Percentiles rank a stretch among this genome's conserved stretches.
phyloP scores from a whole-genome alignment of 345 rosid species.

The Salix dunnii region DNA sequence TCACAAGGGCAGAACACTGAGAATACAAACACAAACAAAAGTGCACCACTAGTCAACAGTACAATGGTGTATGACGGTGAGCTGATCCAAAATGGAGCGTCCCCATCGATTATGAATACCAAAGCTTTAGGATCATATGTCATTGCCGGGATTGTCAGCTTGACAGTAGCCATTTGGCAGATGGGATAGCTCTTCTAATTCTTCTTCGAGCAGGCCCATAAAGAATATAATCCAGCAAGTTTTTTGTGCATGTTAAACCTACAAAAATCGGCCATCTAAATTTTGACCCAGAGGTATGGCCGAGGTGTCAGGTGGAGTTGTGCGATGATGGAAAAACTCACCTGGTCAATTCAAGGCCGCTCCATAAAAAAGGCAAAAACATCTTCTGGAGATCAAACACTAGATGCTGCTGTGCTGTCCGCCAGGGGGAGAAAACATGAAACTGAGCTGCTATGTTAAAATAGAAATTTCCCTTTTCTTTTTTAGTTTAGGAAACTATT shows the following conservation, averaged over 20 bases:
- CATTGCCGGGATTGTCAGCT: constrained; percentile 14
- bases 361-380: background rate
- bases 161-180: constrained; percentile 42
- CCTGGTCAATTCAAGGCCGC: constrained; percentile 4
- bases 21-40: constrained; percentile 8
- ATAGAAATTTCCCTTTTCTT: background rate
- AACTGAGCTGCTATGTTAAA: background rate
- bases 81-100: constrained; percentile 41
- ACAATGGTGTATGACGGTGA: constrained; percentile 76
- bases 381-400: background rate
- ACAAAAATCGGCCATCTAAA: background rate
- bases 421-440: background rate
- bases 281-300: constrained; percentile 8
- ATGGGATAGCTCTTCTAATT: constrained; percentile 38
- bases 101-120: constrained; percentile 27
- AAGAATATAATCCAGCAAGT: background rate
- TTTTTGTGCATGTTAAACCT: background rate
- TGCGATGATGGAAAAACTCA: constrained; percentile 34
- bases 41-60: constrained; percentile 21
- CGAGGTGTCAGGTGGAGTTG: constrained; percentile 30
- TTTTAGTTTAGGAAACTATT: background rate
- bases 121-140: constrained; percentile 23
- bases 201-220: background rate
- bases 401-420: background rate
- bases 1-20: constrained; percentile 40